phyloP scores from a whole-genome alignment of 805 yeast species.

The Danielia oregonensis region DNA sequence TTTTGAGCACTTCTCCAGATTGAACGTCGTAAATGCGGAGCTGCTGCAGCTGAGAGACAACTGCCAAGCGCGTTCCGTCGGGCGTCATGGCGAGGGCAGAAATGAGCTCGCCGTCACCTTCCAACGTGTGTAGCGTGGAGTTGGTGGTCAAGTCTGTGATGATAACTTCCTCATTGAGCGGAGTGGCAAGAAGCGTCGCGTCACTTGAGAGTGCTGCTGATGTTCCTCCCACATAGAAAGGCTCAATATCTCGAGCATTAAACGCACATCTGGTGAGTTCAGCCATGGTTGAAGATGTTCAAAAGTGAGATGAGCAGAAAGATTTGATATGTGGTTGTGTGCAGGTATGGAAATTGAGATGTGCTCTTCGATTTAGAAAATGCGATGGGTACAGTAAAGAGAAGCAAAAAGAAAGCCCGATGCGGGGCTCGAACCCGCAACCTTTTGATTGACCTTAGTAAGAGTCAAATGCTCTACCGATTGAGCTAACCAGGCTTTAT shows the following conservation, averaged over 20 bases:
- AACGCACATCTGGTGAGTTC: slow-evolving; percentile 16
- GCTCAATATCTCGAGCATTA: slow-evolving; percentile 48
- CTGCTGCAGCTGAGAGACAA: slow-evolving; percentile 80
- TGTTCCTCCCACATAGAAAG: slow-evolving; percentile 85
- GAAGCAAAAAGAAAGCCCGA: slow-evolving; percentile 13
- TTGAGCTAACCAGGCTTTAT: slow-evolving; percentile 18
- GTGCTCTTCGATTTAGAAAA: neutral
- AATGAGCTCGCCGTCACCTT: slow-evolving; percentile 81
- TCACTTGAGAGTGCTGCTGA: slow-evolving; percentile 64
- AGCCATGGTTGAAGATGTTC: slow-evolving; percentile 8
- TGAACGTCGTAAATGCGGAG: slow-evolving; percentile 60
- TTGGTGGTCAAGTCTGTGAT: slow-evolving; percentile 63
- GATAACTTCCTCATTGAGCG: slow-evolving; percentile 72
- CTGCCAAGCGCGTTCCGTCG: slow-evolving; percentile 65
- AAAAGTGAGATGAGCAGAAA: slow-evolving; percentile 8
- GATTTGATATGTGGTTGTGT: neutral
- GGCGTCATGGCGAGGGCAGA: slow-evolving; percentile 77
- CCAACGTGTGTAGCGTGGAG: slow-evolving; percentile 53
- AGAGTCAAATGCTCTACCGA: slow-evolving; percentile 21
- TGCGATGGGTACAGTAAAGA: neutral
- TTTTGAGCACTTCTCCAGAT: slow-evolving; percentile 39
- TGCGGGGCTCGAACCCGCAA: slow-evolving; percentile 22
- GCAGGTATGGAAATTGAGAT: neutral
- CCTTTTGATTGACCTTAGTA: slow-evolving; percentile 20
- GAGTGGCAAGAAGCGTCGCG: slow-evolving; percentile 68